These are phyloP conservation scores for Metschnikowia borealis DNA, from an alignment of 805 yeast genomes.

Conservation along the genomic window DNA sequence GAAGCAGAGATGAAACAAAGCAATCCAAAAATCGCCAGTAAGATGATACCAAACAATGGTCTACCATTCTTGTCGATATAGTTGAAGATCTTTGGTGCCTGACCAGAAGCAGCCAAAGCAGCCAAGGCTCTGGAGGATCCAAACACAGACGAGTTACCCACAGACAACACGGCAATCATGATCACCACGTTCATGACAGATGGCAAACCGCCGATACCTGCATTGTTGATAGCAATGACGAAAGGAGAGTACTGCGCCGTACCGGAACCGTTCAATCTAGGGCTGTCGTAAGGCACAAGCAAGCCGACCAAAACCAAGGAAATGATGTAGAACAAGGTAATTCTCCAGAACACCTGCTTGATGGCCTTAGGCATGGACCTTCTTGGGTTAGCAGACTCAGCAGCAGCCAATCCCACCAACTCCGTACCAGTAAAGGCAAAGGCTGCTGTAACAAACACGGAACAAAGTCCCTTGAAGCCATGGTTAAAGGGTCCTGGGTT, in stretches of 20 bases:
- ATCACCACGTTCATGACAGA: slow-evolving; percentile 42
- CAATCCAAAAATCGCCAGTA: slow-evolving; percentile 46
- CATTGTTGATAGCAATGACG: slow-evolving; percentile 40
- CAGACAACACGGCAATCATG: slow-evolving; percentile 36
- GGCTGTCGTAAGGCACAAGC: slow-evolving; percentile 34
- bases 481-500: slow-evolving; percentile 35
- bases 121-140: slow-evolving; percentile 71
- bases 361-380: slow-evolving; percentile 40
- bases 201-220: slow-evolving; percentile 39
- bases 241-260: slow-evolving; percentile 37
- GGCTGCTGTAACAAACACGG: slow-evolving; percentile 39
- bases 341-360: slow-evolving; percentile 42
- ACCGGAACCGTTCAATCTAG: slow-evolving; percentile 24
- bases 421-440: slow-evolving; percentile 43
- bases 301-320: slow-evolving; percentile 39
- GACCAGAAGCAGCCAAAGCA: slow-evolving; percentile 66
- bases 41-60: slow-evolving; percentile 36
- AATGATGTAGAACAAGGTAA: slow-evolving; percentile 37
- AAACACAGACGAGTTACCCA: slow-evolving; percentile 71
- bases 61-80: slow-evolving; percentile 41
- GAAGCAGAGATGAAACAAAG: slow-evolving; percentile 56
- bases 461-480: slow-evolving; percentile 36
- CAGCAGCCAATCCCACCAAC: slow-evolving; percentile 37
- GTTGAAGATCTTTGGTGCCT: slow-evolving; percentile 52
- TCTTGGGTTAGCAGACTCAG: slow-evolving; percentile 36